Conservation (phyloP, 2,329 filamentous ascomycete genomes). For the Sclerotinia glacialis region DNA sequence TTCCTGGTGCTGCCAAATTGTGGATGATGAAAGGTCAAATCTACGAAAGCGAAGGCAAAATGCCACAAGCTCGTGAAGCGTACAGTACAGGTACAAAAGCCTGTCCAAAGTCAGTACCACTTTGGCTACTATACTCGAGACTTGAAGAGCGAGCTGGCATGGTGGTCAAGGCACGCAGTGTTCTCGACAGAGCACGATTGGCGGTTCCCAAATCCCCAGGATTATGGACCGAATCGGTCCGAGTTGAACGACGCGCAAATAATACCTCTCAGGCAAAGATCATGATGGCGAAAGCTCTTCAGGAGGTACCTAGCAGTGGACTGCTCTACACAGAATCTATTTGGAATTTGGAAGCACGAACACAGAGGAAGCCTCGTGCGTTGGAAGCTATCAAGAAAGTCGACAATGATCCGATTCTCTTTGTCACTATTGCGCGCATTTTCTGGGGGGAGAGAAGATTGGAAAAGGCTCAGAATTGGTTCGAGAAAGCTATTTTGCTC, state of each 20-base stretch:
- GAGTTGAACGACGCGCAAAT: constrained; percentile 82
- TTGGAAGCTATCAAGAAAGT: constrained; percentile 96
- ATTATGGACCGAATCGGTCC: constrained; percentile 91
- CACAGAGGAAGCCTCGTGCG: constrained; percentile 85
- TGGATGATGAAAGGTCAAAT: constrained; percentile 99
- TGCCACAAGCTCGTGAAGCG: constrained; percentile 82
- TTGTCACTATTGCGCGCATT: constrained; percentile 88
- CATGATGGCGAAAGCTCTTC: constrained; percentile 88
- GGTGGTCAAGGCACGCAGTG: constrained; percentile 86
- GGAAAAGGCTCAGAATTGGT: constrained; percentile 95
- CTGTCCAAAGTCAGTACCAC: constrained; percentile 75
- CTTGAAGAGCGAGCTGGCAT: constrained; percentile 83
- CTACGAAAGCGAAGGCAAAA: constrained; percentile 78
- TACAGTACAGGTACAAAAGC: constrained; percentile 86
- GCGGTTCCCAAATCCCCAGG: constrained; percentile 81
- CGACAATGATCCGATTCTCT: constrained; percentile 84
- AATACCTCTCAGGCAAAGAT: constrained; percentile 82
- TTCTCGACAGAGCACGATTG: constrained; percentile 86
- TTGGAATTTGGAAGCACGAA: constrained; percentile 87
- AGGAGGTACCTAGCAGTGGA: constrained; percentile 85
- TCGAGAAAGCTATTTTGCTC: constrained; percentile 88
- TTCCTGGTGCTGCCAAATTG: constrained; percentile 81
- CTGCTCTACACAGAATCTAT: constrained; percentile 93
- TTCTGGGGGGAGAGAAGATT: constrained; percentile 93
- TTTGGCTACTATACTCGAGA: constrained; percentile 86